Evolutionary conservation across 495 filamentous ascomycete genomes (phyloP).

Genomic region (Hyaloscypha bicolor): DNA sequence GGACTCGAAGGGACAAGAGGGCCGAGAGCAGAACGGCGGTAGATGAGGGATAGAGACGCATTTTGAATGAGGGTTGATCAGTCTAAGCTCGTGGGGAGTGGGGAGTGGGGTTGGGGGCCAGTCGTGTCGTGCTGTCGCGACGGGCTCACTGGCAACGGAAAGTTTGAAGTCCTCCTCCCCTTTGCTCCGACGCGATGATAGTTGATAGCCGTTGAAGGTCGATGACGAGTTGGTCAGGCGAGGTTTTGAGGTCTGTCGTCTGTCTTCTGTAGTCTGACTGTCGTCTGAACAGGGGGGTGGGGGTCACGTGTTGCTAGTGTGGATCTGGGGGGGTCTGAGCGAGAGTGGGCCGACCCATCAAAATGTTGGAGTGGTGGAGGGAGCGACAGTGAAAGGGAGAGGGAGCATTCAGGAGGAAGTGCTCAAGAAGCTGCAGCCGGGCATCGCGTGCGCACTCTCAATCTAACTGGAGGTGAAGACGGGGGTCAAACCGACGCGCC

Average conservation of each 20-base stretch:
- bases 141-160: neutral
- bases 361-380: neutral
- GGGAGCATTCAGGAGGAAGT: neutral
- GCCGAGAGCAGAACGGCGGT: neutral
- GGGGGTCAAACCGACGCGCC: neutral
- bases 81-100: too few relatives aligned
- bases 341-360: neutral
- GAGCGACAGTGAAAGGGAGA: neutral
- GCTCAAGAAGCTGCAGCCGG: neutral
- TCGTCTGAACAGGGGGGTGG: neutral
- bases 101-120: too few relatives aligned
- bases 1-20: neutral
- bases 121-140: neutral
- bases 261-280: too few relatives aligned
- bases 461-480: neutral
- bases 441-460: neutral
- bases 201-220: neutral
- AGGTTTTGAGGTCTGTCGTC: neutral
- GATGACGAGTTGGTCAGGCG: neutral
- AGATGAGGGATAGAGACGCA: constrained; percentile 7
- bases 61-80: neutral
- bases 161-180: neutral
- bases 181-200: neutral
- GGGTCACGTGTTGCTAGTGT: neutral
- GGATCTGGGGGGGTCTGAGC: neutral